These are phyloP conservation scores for Pestalotiopsis sp. DNA, from an alignment of 2,329 filamentous ascomycete species.

Conservation along the genomic window DNA sequence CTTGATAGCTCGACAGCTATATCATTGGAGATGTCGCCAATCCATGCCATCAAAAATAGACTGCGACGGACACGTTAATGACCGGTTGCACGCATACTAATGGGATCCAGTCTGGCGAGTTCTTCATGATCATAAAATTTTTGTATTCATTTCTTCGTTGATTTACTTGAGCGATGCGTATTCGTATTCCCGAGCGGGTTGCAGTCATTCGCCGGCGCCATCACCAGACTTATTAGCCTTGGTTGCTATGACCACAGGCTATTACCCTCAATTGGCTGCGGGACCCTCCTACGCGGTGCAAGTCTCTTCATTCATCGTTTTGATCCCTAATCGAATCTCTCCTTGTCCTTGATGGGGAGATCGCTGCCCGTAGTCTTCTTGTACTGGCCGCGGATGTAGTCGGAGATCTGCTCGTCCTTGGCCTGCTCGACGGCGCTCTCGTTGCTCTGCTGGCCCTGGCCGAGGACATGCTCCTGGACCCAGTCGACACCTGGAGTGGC, in stretches of 20 bases:
- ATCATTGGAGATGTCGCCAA: too few relatives aligned
- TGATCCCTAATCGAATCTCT: conserved; percentile 34
- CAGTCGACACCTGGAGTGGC: conserved; percentile 67
- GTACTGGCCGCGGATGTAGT: conserved; percentile 73
- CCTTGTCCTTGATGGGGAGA: conserved; percentile 72
- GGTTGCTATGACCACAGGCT: too few relatives aligned
- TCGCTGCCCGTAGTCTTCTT: conserved; percentile 71
- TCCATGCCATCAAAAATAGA: too few relatives aligned
- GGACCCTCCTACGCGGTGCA: neutral
- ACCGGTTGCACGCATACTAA: too few relatives aligned
- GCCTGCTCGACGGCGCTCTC: conserved; percentile 77
- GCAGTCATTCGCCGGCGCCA: neutral
- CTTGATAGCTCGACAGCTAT: too few relatives aligned
- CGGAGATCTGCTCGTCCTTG: conserved; percentile 79
- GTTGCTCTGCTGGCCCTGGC: conserved; percentile 71
- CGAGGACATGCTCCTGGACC: conserved; percentile 75
- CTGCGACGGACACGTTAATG: too few relatives aligned
- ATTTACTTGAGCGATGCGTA: neutral
- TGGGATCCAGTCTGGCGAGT: too few relatives aligned
- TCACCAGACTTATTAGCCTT: too few relatives aligned
- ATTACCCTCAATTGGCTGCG: neutral
- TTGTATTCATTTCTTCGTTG: neutral
- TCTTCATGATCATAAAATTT: neutral
- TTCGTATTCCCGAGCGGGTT: neutral
- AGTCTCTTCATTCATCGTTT: neutral